Evolutionary conservation across 2,329 filamentous ascomycete genomes (phyloP), one percentile per base, ranked within the genome.

Genomic region (Exophiala mesophila): DNA sequence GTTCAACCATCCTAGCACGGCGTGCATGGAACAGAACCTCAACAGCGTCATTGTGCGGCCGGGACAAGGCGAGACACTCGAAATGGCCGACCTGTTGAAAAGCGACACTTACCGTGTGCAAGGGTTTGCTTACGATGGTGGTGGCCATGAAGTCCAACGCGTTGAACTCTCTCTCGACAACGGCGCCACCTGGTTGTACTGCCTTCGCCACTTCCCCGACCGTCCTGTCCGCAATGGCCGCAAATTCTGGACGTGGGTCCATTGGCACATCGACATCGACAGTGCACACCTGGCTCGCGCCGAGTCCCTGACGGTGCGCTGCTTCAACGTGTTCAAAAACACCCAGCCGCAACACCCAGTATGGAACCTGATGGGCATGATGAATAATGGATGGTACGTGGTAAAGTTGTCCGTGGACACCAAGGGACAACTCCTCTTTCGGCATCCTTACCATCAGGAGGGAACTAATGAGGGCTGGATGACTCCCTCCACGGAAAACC

Each of bases 211-310:
- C 47, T 73, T 69, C 36, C 72, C 72, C 1, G 64, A 74, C 12
- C 58, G 59, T 4, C 71, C 72, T 0, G 63, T 76, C 23, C 61
- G 72, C 3, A 70, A 77, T 41, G 72, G 71, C 3, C 69, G 66
- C 28, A 76, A 72, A 50, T 76, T 72, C 51, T 76, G 72, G 73
- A 68, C 71, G 0, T 76, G 73, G 73, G 32, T 72, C 3, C 67
- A 71, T 47, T 76, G 73, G 73, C 60, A 74, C 42, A 59, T 75
- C 2, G 73, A 76, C 41, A 58, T 76, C 2, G 63, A 66, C 9
- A 55, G 72, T 1, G 56, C 61, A 1, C 63, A 72, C 45, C 54
- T 76, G 3, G 50, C 72, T 3, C 58, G 60, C 13, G 64, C 69
- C 0, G 58, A 63, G 23, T 64, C 61, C 36, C 68, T 76, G 36